A percentile compares a stretch with the other conserved stretches of the same genome.
Evolutionary conservation across 768 basidiomycete genomes (phyloP).

Genomic region (Suillus decipiens): DNA sequence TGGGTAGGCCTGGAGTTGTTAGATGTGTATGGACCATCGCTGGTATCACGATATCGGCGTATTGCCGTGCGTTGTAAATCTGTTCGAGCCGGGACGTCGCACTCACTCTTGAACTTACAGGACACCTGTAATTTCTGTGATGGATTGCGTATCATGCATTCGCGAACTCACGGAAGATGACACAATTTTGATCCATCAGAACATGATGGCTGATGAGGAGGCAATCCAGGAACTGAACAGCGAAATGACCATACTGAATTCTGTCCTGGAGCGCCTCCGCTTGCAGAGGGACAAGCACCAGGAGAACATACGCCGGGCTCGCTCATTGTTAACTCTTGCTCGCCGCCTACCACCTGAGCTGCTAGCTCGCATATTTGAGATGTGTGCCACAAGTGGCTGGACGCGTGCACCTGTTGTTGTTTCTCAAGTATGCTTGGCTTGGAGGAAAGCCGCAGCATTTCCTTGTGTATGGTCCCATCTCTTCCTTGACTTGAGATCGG

Average conservation of each 20-base stretch:
- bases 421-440: conserved; percentile 60
- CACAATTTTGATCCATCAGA: conserved; percentile 16
- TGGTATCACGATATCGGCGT: background rate
- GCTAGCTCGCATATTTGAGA: conserved; percentile 54
- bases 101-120: conserved; percentile 5
- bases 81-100: background rate
- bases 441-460: conserved; percentile 52
- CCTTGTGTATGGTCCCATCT: conserved; percentile 62
- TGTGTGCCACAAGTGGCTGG: conserved; percentile 52
- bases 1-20: background rate
- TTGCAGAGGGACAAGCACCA: conserved; percentile 44
- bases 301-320: conserved; percentile 43
- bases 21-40: background rate
- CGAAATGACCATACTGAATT: conserved; percentile 44
- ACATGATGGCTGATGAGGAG: conserved; percentile 40
- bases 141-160: conserved; percentile 20
- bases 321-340: conserved; percentile 54
- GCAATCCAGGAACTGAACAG: conserved; percentile 43
- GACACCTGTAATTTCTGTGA: conserved; percentile 12
- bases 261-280: conserved; percentile 43
- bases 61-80: background rate
- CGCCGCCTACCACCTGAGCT: conserved; percentile 57
- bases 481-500: conserved; percentile 49
- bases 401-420: conserved; percentile 53
- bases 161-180: conserved; percentile 24